Evolutionary conservation across 331 rosid genomes (phyloP).

Genomic region (Arachis monticola): DNA sequence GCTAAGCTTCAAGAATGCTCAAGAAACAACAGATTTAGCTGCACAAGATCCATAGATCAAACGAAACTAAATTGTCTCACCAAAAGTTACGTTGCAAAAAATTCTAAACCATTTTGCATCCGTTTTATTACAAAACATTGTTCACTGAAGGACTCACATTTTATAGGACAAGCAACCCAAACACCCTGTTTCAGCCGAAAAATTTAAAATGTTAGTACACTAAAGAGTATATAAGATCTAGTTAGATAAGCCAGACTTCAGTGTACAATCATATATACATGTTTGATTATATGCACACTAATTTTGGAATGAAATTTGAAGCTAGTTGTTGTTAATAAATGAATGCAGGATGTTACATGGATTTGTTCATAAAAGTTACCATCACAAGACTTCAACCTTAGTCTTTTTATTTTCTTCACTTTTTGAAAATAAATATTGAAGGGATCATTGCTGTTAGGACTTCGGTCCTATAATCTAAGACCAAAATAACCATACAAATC

Average conservation of each 20-base stretch:
- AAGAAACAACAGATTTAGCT: slow-evolving; percentile 1
- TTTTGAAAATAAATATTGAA: background rate
- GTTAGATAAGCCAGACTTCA: background rate
- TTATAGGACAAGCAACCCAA: slow-evolving; percentile 30
- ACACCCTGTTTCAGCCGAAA: slow-evolving; percentile 42
- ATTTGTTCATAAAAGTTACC: background rate
- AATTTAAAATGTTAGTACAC: slow-evolving; percentile 26
- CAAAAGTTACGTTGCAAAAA: background rate
- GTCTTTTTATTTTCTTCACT: background rate
- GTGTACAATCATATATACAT: slow-evolving; percentile 7
- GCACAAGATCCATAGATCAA: slow-evolving; percentile 26
- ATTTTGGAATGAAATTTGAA: slow-evolving; percentile 12
- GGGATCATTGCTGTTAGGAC: background rate
- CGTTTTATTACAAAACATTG: slow-evolving; percentile 39
- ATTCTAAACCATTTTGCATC: slow-evolving; percentile 16
- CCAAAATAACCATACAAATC: background rate
- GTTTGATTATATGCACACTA: background rate
- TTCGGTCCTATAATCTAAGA: background rate
- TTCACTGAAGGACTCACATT: slow-evolving; percentile 29
- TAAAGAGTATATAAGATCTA: background rate
- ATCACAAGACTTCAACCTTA: background rate
- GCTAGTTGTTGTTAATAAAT: background rate
- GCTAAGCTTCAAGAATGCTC: background rate
- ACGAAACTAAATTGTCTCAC: background rate
- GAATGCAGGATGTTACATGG: background rate